These are phyloP conservation scores for Sugiyamaella pinicola DNA, from an alignment of 1,139 yeast genomes.

Conservation along the genomic window DNA sequence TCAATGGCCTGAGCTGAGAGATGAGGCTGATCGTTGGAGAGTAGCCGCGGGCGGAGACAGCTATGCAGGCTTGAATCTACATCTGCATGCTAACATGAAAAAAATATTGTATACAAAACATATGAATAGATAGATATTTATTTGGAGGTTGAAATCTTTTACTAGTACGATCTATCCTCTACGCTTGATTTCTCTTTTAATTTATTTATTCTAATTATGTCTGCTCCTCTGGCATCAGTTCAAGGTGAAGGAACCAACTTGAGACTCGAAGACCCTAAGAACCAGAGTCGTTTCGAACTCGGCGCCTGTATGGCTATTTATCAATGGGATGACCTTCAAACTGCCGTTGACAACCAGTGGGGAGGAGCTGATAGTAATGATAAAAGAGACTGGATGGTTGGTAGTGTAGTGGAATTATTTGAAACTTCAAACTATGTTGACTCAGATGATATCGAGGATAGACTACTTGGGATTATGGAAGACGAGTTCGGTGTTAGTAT, in stretches of 20 bases:
- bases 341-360: constrained; percentile 96
- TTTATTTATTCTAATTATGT: neutral
- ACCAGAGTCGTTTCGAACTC: constrained; percentile 85
- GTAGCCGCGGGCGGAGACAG: too few species aligned
- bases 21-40: too few species aligned
- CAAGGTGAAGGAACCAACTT: constrained; percentile 46
- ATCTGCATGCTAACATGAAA: too few species aligned
- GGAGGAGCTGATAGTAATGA: constrained; percentile 92
- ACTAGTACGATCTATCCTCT: too few species aligned
- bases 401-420: constrained; percentile 78
- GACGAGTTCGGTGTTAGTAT: constrained; percentile 90
- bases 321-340: constrained; percentile 83
- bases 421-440: constrained; percentile 56
- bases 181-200: neutral
- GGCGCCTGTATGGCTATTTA: constrained; percentile 89
- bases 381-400: constrained; percentile 94
- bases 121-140: neutral
- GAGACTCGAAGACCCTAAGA: constrained; percentile 59
- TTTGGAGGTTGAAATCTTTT: too few species aligned
- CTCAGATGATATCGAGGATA: constrained; percentile 77
- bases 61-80: too few species aligned
- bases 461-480: constrained; percentile 83
- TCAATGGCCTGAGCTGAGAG: too few species aligned
- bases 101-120: too few species aligned
- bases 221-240: constrained; percentile 24